phyloP scores from a whole-genome alignment of 2,329 filamentous ascomycete genomes.

The Lasiodiplodia theobromae region DNA sequence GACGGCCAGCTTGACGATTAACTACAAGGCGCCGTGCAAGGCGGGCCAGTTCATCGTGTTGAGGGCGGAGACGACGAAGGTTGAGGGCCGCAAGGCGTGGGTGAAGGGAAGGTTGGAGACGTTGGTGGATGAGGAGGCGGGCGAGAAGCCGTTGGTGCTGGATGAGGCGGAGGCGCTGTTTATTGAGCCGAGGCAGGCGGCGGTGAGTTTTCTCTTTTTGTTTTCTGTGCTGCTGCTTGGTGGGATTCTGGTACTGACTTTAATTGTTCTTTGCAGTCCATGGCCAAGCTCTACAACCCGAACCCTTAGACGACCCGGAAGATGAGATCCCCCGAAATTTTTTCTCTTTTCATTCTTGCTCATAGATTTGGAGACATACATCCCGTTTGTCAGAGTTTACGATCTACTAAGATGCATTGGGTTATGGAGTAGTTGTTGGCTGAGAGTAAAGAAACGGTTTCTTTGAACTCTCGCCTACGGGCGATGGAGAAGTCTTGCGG shows the following conservation, averaged over 20 bases:
- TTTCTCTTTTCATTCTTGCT: neutral
- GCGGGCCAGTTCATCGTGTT: slow-evolving; percentile 80
- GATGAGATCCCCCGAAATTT: too few species aligned
- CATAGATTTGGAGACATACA: slow-evolving; percentile 14
- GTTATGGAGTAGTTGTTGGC: neutral
- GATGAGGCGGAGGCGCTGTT: slow-evolving; percentile 88
- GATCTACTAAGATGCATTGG: neutral
- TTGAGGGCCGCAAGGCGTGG: slow-evolving; percentile 94
- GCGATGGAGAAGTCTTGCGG: neutral
- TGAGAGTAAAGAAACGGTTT: neutral
- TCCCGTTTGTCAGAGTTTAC: neutral
- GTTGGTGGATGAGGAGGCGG: slow-evolving; percentile 75
- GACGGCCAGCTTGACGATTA: slow-evolving; percentile 82
- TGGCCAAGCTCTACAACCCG: slow-evolving; percentile 24
- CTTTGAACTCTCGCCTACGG: neutral
- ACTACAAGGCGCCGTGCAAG: slow-evolving; percentile 82
- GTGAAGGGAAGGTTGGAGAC: slow-evolving; percentile 87
- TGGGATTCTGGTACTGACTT: too few species aligned
- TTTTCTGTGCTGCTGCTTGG: too few species aligned
- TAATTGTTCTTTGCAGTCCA: neutral
- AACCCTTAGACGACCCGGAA: neutral
- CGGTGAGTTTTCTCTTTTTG: too few species aligned
- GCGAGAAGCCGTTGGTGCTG: slow-evolving; percentile 66
- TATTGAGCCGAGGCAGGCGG: slow-evolving; percentile 84
- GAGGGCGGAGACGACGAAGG: slow-evolving; percentile 78